Evolutionary conservation across 495 filamentous ascomycete species (phyloP).

Genomic region (Tuber microsphaerosporum): DNA sequence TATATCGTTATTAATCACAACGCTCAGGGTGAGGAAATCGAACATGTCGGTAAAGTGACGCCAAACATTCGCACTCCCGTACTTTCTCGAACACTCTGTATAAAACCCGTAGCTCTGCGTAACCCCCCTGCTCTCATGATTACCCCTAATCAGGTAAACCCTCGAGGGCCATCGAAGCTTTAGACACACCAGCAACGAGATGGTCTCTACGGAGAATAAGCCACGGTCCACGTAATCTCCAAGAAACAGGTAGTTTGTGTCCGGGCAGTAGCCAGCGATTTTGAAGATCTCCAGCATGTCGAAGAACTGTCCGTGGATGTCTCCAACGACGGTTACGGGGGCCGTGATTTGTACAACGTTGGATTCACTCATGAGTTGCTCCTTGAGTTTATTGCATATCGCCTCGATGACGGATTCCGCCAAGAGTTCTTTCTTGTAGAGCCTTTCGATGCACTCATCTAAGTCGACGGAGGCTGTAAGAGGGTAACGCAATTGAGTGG

Average conservation of each 20-base stretch:
- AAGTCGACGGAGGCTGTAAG: conserved; percentile 82
- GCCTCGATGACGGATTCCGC: conserved; percentile 98
- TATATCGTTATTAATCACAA: conserved; percentile 97
- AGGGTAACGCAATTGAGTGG: conserved; percentile 9
- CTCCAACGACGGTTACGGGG: conserved; percentile 95
- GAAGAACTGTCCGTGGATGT: conserved; percentile 98
- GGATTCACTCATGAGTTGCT: conserved; percentile 98
- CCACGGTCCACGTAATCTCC: conserved; percentile 97
- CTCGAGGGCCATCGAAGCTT: conserved; percentile 88
- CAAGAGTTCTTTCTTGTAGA: conserved; percentile 92
- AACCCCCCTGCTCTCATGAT: conserved; percentile 94
- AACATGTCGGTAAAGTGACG: conserved; percentile 99
- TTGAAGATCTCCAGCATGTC: conserved; percentile 98
- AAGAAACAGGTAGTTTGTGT: conserved; percentile 96
- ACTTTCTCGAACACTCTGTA: conserved; percentile 94
- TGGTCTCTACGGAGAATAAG: conserved; percentile 94
- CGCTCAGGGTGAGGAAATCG: conserved; percentile 90
- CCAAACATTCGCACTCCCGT: conserved; percentile 97
- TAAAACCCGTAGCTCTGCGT: conserved; percentile 99
- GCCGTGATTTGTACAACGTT: conserved; percentile 97
- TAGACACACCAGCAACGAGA: conserved; percentile 87
- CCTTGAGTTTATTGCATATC: conserved; percentile 97
- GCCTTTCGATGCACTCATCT: conserved; percentile 91
- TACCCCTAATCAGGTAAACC: conserved; percentile 88
- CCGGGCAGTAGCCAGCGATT: conserved; percentile 90